Evolutionary conservation across 2,329 filamentous ascomycete genomes (phyloP).

Genomic region (Colletotrichum paranaense): DNA sequence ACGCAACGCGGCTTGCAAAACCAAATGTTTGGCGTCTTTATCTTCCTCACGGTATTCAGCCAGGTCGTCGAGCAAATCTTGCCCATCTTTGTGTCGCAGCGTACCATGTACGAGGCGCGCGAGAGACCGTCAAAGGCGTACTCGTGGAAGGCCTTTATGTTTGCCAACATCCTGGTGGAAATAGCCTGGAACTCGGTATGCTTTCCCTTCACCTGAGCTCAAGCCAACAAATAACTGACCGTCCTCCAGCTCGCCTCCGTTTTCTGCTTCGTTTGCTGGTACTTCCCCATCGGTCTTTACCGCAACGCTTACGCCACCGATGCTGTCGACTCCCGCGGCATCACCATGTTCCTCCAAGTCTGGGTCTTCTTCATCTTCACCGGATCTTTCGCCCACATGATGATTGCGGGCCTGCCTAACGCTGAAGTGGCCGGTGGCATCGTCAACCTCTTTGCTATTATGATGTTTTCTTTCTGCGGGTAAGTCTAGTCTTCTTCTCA

Average conservation of each 20-base stretch:
- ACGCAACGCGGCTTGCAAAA: slow-evolving; percentile 76
- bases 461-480: slow-evolving; percentile 70
- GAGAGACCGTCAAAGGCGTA: slow-evolving; percentile 76
- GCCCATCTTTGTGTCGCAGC: slow-evolving; percentile 76
- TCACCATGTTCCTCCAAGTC: slow-evolving; percentile 72
- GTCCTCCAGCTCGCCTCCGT: slow-evolving; percentile 46
- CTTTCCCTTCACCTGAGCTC: too few relatives aligned
- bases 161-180: slow-evolving; percentile 71
- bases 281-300: slow-evolving; percentile 75
- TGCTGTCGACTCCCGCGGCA: slow-evolving; percentile 59
- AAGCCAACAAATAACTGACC: background rate
- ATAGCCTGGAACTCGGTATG: slow-evolving; percentile 72
- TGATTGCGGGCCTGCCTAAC: slow-evolving; percentile 71
- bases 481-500: background rate
- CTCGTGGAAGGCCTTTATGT: slow-evolving; percentile 75
- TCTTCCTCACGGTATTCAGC: slow-evolving; percentile 77
- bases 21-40: slow-evolving; percentile 78
- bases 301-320: slow-evolving; percentile 65
- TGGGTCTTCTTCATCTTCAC: slow-evolving; percentile 74
- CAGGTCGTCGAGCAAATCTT: slow-evolving; percentile 74
- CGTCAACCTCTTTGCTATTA: slow-evolving; percentile 72
- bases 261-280: slow-evolving; percentile 73
- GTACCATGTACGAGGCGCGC: slow-evolving; percentile 76
- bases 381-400: slow-evolving; percentile 73
- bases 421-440: slow-evolving; percentile 74